Evolutionary conservation across 768 basidiomycete species (phyloP), one percentile per base, ranked within the genome.

Genomic region (Coprinellus micaceus): DNA sequence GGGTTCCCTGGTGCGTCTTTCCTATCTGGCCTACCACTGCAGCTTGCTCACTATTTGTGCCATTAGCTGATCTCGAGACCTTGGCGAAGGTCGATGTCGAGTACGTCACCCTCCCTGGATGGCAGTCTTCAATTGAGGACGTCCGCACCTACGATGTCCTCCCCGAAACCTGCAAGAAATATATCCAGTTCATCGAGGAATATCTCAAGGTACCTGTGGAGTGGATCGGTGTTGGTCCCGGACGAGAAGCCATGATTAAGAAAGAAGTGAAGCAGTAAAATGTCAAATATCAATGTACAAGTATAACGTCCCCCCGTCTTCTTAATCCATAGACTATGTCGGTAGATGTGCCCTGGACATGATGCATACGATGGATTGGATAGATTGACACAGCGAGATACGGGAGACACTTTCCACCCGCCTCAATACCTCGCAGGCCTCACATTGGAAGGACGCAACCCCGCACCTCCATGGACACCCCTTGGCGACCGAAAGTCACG

Each of bases 211-310:
- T 89, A 10, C 86, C 85, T 48, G 78, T 98, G 55, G 85, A 88
- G 71, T 98, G 91, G 89, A 93, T 98, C 51, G 96, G 96, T 11
- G 87, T 95, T 19, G 96, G 96, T 0, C 92, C 96, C 15, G 90
- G 77, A 17, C 71, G 95, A 56, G 88, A 92, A 60, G 85, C 83
- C 60, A 96, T 94, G 89, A 44, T 81, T 11, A 64, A 57, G 21
- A 71, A 69, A 57, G 41, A 54, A 46, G 41, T 58, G 9, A 40
- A 49, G 29, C 28, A 57, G 30, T 49, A 49, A n/a, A 28, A n/a
- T n/a, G n/a, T n/a, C n/a, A n/a, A n/a, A n/a, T n/a, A n/a, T n/a
- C n/a, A n/a, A n/a, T n/a, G n/a, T n/a, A n/a, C n/a, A n/a, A n/a
- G n/a, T n/a, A n/a, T n/a, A n/a, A n/a, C n/a, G n/a, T n/a, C n/a